Conservation (phyloP, 75 land plant species). For the Ceratopteris richardii region DNA sequence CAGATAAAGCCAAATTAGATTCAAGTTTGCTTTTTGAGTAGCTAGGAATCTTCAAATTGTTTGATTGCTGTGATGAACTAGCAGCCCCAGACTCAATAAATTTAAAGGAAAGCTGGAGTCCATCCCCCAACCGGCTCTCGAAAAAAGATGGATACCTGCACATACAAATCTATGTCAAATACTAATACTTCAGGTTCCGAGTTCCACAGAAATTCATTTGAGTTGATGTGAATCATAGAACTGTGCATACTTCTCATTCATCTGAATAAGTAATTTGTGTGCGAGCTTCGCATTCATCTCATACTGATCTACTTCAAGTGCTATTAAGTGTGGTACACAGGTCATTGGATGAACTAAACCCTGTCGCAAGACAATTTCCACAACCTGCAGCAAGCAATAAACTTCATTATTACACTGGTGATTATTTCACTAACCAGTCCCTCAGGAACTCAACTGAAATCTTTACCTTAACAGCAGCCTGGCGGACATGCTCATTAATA, state of each 20-base stretch:
- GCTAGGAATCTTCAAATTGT: conserved; percentile 20
- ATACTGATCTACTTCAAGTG: conserved; percentile 89
- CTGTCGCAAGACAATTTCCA: conserved; percentile 94
- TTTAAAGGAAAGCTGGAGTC: conserved; percentile 76
- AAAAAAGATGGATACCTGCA: conserved; percentile 92
- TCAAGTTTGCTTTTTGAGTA: conserved; percentile 37
- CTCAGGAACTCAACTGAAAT: too few species aligned
- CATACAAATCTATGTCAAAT: neutral
- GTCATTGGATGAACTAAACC: conserved; percentile 99
- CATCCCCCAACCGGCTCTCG: conserved; percentile 98
- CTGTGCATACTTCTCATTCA: conserved; percentile 92
- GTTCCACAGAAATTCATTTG: neutral
- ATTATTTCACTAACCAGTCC: neutral
- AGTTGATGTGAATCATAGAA: too few species aligned
- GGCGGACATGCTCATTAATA: conserved; percentile 67
- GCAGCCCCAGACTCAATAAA: conserved; percentile 60
- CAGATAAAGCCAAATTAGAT: conserved; percentile 36
- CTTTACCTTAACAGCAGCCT: conserved; percentile 73
- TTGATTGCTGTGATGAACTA: conserved; percentile 20
- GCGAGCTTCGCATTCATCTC: conserved; percentile 89
- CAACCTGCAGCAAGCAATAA: conserved; percentile 48
- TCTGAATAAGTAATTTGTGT: conserved; percentile 74
- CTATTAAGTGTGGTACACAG: conserved; percentile 93
- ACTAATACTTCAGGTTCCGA: too few species aligned
- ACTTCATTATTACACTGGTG: too few species aligned